phyloP scores from a whole-genome alignment of 2,329 filamentous ascomycete species.

The Ceratocystis diversiconidia region DNA sequence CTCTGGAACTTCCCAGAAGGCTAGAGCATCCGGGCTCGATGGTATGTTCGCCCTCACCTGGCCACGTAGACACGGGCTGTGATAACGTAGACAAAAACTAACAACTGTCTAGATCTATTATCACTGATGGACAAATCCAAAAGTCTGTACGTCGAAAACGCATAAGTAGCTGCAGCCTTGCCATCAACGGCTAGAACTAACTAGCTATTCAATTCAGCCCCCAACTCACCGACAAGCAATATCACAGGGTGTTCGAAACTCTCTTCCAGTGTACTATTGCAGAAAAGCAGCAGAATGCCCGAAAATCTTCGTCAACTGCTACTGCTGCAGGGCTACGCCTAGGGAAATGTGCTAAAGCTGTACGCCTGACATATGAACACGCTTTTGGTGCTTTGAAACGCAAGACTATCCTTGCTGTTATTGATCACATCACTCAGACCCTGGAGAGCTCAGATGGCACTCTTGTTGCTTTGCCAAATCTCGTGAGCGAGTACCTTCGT shows the following conservation, averaged over 20 bases:
- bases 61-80: neutral
- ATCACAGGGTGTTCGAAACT: conserved; percentile 65
- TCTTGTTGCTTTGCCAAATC: conserved; percentile 43
- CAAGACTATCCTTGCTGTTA: conserved; percentile 64
- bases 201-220: conserved; percentile 1
- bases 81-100: neutral
- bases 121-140: conserved; percentile 27
- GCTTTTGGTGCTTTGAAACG: conserved; percentile 53
- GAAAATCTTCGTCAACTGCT: conserved; percentile 37
- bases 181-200: neutral
- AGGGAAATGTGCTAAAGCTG: conserved; percentile 51
- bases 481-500: conserved; percentile 67
- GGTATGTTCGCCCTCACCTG: conserved; percentile 23
- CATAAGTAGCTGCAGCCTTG: neutral
- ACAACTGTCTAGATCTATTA: conserved; percentile 25
- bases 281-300: conserved; percentile 53
- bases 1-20: conserved; percentile 23
- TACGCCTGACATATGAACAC: conserved; percentile 58
- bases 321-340: conserved; percentile 43
- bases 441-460: conserved; percentile 47
- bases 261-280: conserved; percentile 55
- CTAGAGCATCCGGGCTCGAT: conserved; percentile 30
- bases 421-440: conserved; percentile 69
- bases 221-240: conserved; percentile 57
- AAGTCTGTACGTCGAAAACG: conserved; percentile 25